Conservation (phyloP, 345 rosid species). For the Alliaria petiolata region DNA sequence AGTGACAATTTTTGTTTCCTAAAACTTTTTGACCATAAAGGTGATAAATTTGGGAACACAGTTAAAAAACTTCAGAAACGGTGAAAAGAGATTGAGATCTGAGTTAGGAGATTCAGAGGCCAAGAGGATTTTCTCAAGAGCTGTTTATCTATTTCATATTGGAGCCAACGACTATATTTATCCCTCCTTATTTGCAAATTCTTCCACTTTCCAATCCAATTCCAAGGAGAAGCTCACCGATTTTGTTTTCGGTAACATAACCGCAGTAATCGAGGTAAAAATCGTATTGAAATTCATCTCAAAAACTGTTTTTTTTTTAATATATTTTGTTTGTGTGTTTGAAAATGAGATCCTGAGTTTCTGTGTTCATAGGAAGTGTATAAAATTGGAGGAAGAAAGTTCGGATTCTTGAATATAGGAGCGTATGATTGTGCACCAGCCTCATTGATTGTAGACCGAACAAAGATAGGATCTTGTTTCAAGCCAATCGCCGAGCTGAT, state of each 20-base stretch:
- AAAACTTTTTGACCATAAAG: neutral
- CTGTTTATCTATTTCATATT: slow-evolving; percentile 41
- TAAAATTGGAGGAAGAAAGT: slow-evolving; percentile 43
- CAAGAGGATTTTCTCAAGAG: slow-evolving; percentile 31
- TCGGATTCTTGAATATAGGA: slow-evolving; percentile 34
- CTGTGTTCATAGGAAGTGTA: slow-evolving; percentile 36
- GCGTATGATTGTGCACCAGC: slow-evolving; percentile 32
- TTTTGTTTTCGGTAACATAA: slow-evolving; percentile 37
- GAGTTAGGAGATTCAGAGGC: slow-evolving; percentile 35
- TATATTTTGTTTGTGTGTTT: neutral
- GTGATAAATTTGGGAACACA: slow-evolving; percentile 40
- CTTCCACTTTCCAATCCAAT: slow-evolving; percentile 10
- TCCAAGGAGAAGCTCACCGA: slow-evolving; percentile 17
- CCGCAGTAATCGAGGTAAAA: slow-evolving; percentile 33
- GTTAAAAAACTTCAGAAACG: slow-evolving; percentile 34
- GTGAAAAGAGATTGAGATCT: slow-evolving; percentile 25
- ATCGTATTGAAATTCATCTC: neutral
- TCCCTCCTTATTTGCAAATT: slow-evolving; percentile 30
- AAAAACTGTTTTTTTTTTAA: neutral
- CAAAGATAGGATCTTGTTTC: slow-evolving; percentile 14
- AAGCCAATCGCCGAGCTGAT: slow-evolving; percentile 16
- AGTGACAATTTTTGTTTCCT: neutral
- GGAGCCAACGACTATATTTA: slow-evolving; percentile 38
- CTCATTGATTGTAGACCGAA: neutral
- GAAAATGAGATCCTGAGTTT: neutral